Conservation (phyloP, 2,329 filamentous ascomycete species). For the Corynespora cassiicola region DNA sequence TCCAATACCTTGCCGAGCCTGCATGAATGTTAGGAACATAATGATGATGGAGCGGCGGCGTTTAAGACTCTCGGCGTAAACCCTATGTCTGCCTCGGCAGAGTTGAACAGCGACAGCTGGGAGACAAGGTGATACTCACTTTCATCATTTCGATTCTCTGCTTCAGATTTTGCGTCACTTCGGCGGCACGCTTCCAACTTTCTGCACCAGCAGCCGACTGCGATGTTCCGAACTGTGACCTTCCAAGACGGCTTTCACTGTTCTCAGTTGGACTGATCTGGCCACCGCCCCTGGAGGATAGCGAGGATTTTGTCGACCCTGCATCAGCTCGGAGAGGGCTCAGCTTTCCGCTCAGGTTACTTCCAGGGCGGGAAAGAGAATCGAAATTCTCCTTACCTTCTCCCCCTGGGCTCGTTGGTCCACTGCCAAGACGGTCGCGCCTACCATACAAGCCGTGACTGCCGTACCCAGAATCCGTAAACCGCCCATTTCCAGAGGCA, state of each 20-base stretch:
- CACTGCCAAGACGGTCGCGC: constrained; percentile 35
- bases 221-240: no score
- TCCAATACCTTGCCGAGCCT: constrained; percentile 48
- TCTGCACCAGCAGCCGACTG: constrained; percentile 60
- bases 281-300: constrained; percentile 41
- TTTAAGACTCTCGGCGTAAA: no score
- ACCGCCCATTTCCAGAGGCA: constrained; percentile 60
- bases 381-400: constrained; percentile 59
- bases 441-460: constrained; percentile 49
- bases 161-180: constrained; percentile 97
- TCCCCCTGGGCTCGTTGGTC: constrained; percentile 39
- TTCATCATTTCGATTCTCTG: constrained; percentile 99
- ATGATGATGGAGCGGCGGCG: no score
- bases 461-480: constrained; percentile 39
- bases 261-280: constrained; percentile 41
- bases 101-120: background rate
- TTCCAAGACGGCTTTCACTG: constrained; percentile 24
- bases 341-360: constrained; percentile 46
- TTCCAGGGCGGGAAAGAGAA: constrained; percentile 39
- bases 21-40: constrained; percentile 17
- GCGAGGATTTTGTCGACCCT: constrained; percentile 34
- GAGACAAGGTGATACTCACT: constrained; percentile 49
- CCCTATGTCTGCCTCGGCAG: no score
- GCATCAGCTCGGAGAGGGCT: constrained; percentile 45
- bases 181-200: constrained; percentile 95